A percentile compares a stretch with the other conserved stretches of the same genome.
phyloP scores from a whole-genome alignment of 2,329 filamentous ascomycete species.

The Venturia nashicola region DNA sequence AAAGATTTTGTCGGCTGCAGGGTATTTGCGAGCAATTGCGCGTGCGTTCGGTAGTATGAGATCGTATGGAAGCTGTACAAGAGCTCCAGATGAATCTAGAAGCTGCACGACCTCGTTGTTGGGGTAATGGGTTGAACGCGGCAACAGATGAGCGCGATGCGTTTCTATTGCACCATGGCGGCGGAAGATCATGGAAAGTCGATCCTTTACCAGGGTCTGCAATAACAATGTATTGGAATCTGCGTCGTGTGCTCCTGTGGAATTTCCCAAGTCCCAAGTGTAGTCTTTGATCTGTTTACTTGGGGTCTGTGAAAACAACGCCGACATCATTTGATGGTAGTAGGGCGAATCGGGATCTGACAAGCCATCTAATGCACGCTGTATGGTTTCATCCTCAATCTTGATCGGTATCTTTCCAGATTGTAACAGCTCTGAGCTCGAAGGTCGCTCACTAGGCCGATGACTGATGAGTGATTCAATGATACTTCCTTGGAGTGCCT shows the following conservation, averaged over 20 bases:
- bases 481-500: conserved; percentile 58
- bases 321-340: conserved; percentile 79
- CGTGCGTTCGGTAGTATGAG: conserved; percentile 81
- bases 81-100: conserved; percentile 70
- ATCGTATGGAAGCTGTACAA: conserved; percentile 90
- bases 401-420: conserved; percentile 81
- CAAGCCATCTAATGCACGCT: conserved; percentile 67
- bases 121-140: conserved; percentile 66
- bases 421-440: conserved; percentile 67
- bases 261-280: conserved; percentile 33
- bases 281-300: conserved; percentile 66
- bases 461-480: conserved; percentile 71
- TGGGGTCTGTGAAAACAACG: conserved; percentile 60
- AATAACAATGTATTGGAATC: conserved; percentile 49
- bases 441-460: conserved; percentile 69
- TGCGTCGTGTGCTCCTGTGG: conserved; percentile 18
- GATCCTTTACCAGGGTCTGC: conserved; percentile 61
- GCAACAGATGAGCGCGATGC: conserved; percentile 64
- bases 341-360: conserved; percentile 76
- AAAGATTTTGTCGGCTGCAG: conserved; percentile 62
- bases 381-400: conserved; percentile 84
- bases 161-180: conserved; percentile 81
- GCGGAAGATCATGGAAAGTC: conserved; percentile 66
- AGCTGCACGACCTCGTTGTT: conserved; percentile 60
- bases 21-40: conserved; percentile 59